Evolutionary conservation across 805 yeast species (phyloP), one percentile per base, ranked within the genome.

Genomic region (Candida tammaniensis): DNA sequence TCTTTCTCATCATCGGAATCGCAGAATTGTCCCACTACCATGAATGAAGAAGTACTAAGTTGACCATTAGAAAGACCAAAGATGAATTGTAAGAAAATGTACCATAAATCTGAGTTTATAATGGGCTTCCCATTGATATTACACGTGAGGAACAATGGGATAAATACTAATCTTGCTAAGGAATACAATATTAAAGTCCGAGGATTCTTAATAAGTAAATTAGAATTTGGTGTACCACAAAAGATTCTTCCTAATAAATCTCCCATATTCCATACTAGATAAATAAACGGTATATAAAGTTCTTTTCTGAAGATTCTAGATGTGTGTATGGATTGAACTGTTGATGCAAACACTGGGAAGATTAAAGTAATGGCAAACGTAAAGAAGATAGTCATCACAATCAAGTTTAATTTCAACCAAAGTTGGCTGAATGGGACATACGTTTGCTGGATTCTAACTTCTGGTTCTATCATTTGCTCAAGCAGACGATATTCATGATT

Each of bases 61-160:
- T 88, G 95, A 2, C 98, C 98, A 51, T 86, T 88, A 4, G 95
- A 78, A 27, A 86, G 48, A 0, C 98, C 98, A 64, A 86, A 93
- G 4, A 75, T 31, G 35, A 87, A 75, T 57, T 88, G 96, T 24
- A 86, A 52, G 2, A 73, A 8, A 31, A 86, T 57, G 57, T 93
- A 91, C 57, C 80, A 63, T 5, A 72, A 12, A 50, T 88, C 96
- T 3, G 84, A 76, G 26, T 65, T 55, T 10, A 76, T 51, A 4
- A 64, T 26, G 2, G 74, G 72, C 21, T 62, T 61, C 4, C 36
- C 45, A 35, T 71, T 66, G 39, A 79, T 52, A 51, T 84, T 83
- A 58, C 89, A 84, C 15, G 78, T 58, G 46, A 86, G 61, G 46
- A 88, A 82, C 20, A 85, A 57, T 1, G 95, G 95, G 10, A 93